A percentile compares a stretch with the other conserved stretches of the same genome.
phyloP scores from a whole-genome alignment of 2,329 filamentous ascomycete genomes.

The Pyricularia sp. region DNA sequence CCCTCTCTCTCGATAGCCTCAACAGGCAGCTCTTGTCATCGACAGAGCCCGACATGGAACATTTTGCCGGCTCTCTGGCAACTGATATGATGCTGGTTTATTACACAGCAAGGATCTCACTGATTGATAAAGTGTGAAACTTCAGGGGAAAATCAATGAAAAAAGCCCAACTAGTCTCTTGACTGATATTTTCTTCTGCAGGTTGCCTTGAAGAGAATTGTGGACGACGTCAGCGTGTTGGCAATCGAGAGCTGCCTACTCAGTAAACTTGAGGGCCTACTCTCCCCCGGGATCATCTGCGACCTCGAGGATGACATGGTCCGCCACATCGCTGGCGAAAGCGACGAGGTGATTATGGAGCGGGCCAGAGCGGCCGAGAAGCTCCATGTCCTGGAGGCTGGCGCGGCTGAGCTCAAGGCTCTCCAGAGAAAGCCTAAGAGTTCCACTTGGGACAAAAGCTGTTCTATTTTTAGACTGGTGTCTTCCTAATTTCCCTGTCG shows the following conservation, averaged over 20 bases:
- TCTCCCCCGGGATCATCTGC: not conserved
- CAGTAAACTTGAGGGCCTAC: constrained; percentile 7
- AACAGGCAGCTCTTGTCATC: not conserved
- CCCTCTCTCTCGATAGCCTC: not conserved
- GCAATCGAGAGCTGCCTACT: constrained; percentile 15
- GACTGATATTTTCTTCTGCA: constrained; percentile 3
- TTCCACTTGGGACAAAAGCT: not conserved
- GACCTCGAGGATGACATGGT: not conserved
- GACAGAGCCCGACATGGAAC: constrained; percentile 20
- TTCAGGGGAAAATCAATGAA: too few relatives aligned
- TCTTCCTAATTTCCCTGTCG: too few relatives aligned
- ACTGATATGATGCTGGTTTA: constrained; percentile 28
- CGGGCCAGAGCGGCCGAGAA: not conserved
- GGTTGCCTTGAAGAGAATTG: constrained; percentile 14
- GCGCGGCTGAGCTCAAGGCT: not conserved
- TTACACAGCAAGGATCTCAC: constrained; percentile 23
- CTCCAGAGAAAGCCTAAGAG: not conserved
- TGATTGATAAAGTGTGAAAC: not conserved
- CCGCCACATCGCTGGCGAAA: not conserved
- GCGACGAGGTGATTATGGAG: not conserved
- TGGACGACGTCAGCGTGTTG: constrained; percentile 14
- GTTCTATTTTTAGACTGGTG: not conserved
- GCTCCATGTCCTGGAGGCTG: not conserved
- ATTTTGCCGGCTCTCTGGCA: constrained; percentile 22
- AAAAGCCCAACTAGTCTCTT: too few relatives aligned